Conservation (phyloP, 345 rosid genomes). For the Sisymbrium altissimum region DNA sequence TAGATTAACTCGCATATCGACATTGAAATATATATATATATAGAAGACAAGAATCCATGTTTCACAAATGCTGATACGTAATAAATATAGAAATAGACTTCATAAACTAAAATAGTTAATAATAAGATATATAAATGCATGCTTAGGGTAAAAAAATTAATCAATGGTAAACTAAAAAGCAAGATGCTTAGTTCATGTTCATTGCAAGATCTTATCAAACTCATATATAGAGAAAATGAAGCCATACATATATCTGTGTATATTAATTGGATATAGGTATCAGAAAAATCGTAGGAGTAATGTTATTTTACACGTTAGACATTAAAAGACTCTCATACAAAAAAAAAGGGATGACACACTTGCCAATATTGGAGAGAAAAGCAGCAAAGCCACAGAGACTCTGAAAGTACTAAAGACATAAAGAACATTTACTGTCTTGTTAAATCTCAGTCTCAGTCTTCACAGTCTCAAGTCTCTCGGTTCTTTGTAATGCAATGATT, state of each 20-base stretch:
- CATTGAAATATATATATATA: constrained; percentile 5
- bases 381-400: constrained; percentile 52
- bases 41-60: neutral
- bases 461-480: constrained; percentile 51
- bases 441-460: constrained; percentile 47
- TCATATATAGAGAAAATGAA: constrained; percentile 5
- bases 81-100: neutral
- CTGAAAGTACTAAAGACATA: constrained; percentile 55
- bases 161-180: neutral
- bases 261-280: neutral
- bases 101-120: neutral
- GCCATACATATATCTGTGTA: neutral
- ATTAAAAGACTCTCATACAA: constrained; percentile 22
- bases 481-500: constrained; percentile 41
- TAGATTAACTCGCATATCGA: neutral
- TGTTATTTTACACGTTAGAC: constrained; percentile 37
- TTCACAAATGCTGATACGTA: neutral
- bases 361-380: constrained; percentile 29
- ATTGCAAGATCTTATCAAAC: constrained; percentile 16
- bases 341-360: constrained; percentile 16
- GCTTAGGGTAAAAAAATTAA: neutral
- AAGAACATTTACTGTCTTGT: constrained; percentile 70
- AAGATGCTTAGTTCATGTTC: constrained; percentile 11
- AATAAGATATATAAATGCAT: constrained; percentile 5
- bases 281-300: constrained; percentile 18